Conservation (phyloP, 2,329 filamentous ascomycete species). For the Diaporthe vaccinii region DNA sequence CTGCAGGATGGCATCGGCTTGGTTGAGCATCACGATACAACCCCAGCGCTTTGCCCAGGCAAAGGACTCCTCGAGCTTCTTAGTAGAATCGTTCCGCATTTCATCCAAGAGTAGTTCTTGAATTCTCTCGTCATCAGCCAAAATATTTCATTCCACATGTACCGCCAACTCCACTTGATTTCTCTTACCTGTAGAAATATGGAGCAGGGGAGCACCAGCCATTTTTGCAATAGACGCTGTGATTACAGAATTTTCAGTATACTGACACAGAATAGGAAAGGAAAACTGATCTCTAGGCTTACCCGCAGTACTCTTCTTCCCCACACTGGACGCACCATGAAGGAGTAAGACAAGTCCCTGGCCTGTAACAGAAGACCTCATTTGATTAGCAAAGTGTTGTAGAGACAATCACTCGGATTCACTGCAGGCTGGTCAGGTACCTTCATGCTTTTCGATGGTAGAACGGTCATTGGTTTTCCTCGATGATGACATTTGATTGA, state of each 20-base stretch:
- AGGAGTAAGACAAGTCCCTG: not conserved
- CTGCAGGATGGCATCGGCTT: not conserved
- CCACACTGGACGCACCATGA: not conserved
- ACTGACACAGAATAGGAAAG: too few relatives aligned
- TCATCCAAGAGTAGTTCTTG: not conserved
- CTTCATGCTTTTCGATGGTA: not conserved
- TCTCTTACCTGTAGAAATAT: not conserved
- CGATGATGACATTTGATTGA: not conserved
- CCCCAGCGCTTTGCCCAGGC: not conserved
- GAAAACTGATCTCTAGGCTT: not conserved
- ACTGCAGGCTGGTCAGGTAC: not conserved
- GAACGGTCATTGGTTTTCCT: fast-evolving
- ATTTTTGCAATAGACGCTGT: not conserved
- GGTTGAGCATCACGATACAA: not conserved
- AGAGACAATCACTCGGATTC: fast-evolving
- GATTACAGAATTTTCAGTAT: fast-evolving
- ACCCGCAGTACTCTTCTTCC: not conserved
- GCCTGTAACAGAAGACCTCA: not conserved
- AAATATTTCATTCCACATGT: too few relatives aligned
- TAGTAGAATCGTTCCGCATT: not conserved
- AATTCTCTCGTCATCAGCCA: not conserved
- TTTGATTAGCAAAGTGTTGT: not conserved
- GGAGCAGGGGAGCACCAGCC: not conserved
- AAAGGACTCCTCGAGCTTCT: not conserved
- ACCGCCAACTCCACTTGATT: not conserved